Evolutionary conservation across 208 protist genomes (phyloP).

Genomic region (Endotrypanum monterogeii): DNA sequence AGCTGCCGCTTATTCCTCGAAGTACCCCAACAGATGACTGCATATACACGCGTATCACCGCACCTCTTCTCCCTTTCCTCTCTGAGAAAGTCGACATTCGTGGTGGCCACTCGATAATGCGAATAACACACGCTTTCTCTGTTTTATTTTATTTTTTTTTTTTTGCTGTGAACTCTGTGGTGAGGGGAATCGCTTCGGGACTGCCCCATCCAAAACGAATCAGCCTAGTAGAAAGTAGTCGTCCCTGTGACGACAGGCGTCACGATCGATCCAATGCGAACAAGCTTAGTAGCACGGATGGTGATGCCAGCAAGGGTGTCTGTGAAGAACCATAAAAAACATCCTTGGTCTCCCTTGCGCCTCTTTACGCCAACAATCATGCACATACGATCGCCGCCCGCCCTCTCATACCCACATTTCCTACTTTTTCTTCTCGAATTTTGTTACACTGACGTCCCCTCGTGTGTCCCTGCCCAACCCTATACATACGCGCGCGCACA

Average conservation of each 20-base stretch:
- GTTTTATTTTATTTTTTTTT: neutral
- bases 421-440: neutral
- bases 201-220: neutral
- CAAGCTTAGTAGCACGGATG: neutral
- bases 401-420: neutral
- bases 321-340: neutral
- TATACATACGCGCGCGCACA: neutral
- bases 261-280: neutral
- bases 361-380: neutral
- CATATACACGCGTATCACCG: neutral
- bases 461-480: neutral
- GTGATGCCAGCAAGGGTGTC: neutral
- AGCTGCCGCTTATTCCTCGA: neutral
- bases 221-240: neutral
- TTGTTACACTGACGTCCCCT: constrained; percentile 1
- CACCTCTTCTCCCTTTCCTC: neutral
- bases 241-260: neutral
- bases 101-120: neutral
- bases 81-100: neutral
- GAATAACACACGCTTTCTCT: neutral
- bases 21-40: neutral
- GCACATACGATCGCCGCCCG: neutral
- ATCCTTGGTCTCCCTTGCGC: neutral
- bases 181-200: neutral
- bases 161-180: too few species aligned